A percentile compares a stretch with the other conserved stretches of the same genome.
Evolutionary conservation across 495 filamentous ascomycete species (phyloP).

Genomic region (Aspergillus nanangensis): DNA sequence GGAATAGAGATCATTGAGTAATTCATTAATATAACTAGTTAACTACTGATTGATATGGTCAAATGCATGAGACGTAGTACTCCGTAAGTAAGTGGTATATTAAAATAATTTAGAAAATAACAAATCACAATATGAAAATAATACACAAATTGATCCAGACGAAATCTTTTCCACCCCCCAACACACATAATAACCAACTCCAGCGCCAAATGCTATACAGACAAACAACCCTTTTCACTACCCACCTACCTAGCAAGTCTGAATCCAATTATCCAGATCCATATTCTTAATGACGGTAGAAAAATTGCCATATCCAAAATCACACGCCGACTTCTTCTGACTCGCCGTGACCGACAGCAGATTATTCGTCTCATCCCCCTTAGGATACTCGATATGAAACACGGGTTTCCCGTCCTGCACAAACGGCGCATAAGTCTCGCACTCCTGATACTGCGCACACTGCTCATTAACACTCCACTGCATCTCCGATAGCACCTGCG

Average conservation of each 20-base stretch:
- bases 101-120: no score
- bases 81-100: no score
- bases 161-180: background rate
- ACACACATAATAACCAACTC: background rate
- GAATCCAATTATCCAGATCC: conserved; percentile 55
- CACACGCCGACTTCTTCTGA: conserved; percentile 29
- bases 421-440: conserved; percentile 52
- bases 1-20: no score
- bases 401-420: conserved; percentile 59
- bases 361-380: conserved; percentile 36
- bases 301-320: conserved; percentile 42
- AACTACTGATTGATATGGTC: no score
- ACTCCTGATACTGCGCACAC: conserved; percentile 58
- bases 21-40: no score
- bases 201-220: background rate
- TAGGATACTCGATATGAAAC: conserved; percentile 70
- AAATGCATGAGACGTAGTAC: no score
- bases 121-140: no score
- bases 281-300: conserved; percentile 63
- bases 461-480: conserved; percentile 73
- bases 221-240: no score
- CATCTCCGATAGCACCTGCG: conserved; percentile 48
- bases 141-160: no score
- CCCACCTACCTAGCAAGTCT: conserved; percentile 33
- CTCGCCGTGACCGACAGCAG: conserved; percentile 24